A percentile compares a stretch with the other conserved stretches of the same genome.
phyloP scores from a whole-genome alignment of 495 filamentous ascomycete genomes.

The Daldinia bambusicola region DNA sequence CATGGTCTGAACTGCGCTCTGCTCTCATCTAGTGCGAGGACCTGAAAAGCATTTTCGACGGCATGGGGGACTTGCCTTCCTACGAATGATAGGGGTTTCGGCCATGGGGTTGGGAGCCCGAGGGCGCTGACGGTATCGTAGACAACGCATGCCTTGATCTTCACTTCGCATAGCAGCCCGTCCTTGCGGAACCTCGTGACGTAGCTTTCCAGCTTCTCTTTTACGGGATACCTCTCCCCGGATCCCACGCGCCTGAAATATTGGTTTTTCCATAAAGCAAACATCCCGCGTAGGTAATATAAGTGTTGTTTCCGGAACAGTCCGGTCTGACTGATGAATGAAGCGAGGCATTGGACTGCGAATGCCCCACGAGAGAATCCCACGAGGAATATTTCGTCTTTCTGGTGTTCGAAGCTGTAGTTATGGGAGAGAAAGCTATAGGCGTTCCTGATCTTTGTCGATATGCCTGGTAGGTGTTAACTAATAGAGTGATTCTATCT shows the following conservation, averaged over 20 bases:
- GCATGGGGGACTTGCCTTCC: slow-evolving; percentile 33
- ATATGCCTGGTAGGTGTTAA: not conserved
- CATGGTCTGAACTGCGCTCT: slow-evolving; percentile 70
- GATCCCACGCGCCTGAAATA: not conserved
- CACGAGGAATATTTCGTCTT: slow-evolving; percentile 71
- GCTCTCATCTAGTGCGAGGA: slow-evolving; percentile 75
- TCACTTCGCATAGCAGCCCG: slow-evolving; percentile 33
- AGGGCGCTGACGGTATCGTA: slow-evolving; percentile 55
- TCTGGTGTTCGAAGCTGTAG: slow-evolving; percentile 52
- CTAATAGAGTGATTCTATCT: not conserved
- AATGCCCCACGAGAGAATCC: slow-evolving; percentile 74
- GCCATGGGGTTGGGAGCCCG: slow-evolving; percentile 46
- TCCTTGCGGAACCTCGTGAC: not conserved
- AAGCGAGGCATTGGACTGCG: slow-evolving; percentile 66
- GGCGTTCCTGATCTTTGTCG: slow-evolving; percentile 34
- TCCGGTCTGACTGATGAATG: slow-evolving; percentile 64
- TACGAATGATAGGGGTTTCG: slow-evolving; percentile 47
- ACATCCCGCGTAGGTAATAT: slow-evolving; percentile 6
- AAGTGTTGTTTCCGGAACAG: slow-evolving; percentile 49
- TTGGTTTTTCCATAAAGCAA: slow-evolving; percentile 11
- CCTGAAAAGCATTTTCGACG: slow-evolving; percentile 77
- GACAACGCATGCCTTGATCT: slow-evolving; percentile 52
- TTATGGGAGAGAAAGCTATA: slow-evolving; percentile 71
- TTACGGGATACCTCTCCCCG: not conserved
- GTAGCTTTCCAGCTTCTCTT: not conserved